phyloP scores from a whole-genome alignment of 805 yeast genomes.

The Lachancea meyersii region DNA sequence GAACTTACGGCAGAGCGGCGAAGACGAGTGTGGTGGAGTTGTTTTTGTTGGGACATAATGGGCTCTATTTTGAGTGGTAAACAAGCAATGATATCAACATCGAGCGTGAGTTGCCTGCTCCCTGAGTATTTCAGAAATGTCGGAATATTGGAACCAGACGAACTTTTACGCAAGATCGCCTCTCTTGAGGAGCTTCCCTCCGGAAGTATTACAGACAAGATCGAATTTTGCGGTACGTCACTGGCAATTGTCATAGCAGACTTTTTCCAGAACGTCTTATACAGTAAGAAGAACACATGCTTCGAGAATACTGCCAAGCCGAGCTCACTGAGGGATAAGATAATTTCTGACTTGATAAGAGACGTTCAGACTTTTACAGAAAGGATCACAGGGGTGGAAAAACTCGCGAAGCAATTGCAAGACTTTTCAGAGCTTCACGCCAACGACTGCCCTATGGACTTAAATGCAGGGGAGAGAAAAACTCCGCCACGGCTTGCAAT shows the following conservation, averaged over 20 bases:
- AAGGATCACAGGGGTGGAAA: constrained; percentile 19
- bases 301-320: constrained; percentile 25
- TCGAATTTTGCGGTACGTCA: neutral
- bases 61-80: constrained; percentile 14
- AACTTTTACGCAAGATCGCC: constrained; percentile 3
- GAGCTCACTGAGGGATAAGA: constrained; percentile 12
- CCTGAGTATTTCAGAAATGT: constrained; percentile 22
- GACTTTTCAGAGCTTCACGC: constrained; percentile 1
- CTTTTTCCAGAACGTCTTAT: constrained; percentile 21
- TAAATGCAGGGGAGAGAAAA: no score
- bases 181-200: neutral
- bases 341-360: constrained; percentile 18
- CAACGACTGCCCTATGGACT: neutral
- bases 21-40: constrained; percentile 29
- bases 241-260: constrained; percentile 6
- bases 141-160: constrained; percentile 10
- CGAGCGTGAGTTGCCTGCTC: constrained; percentile 21
- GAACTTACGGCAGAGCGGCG: constrained; percentile 28
- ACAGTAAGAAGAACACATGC: constrained; percentile 24
- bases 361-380: constrained; percentile 13
- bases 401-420: constrained; percentile 18
- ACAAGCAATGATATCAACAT: constrained; percentile 21
- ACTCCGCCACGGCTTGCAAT: neutral
- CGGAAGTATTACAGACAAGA: neutral
- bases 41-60: constrained; percentile 23